Base-by-base conservation (phyloP, 495 filamentous ascomycete species). In the Cladorrhinum samala region DNA sequence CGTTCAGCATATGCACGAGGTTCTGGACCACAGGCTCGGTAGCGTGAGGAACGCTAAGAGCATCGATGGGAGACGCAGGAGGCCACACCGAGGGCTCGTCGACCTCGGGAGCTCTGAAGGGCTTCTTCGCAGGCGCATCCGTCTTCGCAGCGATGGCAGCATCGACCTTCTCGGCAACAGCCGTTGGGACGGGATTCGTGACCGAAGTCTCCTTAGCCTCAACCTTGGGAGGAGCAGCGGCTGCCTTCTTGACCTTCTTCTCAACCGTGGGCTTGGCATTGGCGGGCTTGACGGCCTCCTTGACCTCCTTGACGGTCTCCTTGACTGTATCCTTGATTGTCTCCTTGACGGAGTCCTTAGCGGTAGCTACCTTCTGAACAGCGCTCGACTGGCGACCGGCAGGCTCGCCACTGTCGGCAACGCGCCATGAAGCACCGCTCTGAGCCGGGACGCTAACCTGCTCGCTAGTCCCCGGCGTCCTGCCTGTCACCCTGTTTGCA, bases 1-100 rank as follows among this genome's bases (percentile, higher is more conserved):
- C 88, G 70, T 98, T 98, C 57, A 97, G 77, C 63, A 93, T 90
- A 72, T 88, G 92, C 50, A 93, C 87, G n/a, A 98, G 74, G 63
- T 96, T 88, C 69, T 95, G 89, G 3, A 96, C 88, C 19, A 95
- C 75, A 3, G 88, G 84, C 60, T 97, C 93, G 52, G 85, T 81
- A 51, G 87, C 88, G 58, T 84, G 79, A 48, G 77, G 73, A 36
- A 91, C 77, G 45, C 82, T 78, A 25, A 95, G 66, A 24, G 87
- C 81, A 61, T 92, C 88, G 53, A 97, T 87, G 14, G 78, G 80
- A 40, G 77, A 69, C 1, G 84, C 73, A 20, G 86, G 75, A 49
- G 80, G 77, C 62, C 78, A 77, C 46, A 67, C 68, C 18, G 79
- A 81, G 5, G 81, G 81, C 66, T 84, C 77, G 58, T 83, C 69